A percentile compares a stretch with the other conserved stretches of the same genome.
phyloP scores from a whole-genome alignment of 768 basidiomycete genomes.

The Russula emetica region DNA sequence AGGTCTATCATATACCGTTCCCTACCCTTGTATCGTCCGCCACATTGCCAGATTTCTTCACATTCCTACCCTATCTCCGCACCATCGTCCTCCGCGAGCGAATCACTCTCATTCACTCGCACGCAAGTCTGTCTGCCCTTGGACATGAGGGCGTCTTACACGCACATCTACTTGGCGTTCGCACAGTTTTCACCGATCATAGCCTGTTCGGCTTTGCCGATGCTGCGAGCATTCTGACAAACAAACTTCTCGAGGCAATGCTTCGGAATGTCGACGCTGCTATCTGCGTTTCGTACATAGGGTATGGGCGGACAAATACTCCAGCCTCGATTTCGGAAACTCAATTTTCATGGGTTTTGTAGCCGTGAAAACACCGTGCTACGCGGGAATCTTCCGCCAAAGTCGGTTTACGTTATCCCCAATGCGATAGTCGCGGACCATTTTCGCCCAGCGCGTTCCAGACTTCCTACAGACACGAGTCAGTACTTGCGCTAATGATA shows the following conservation, averaged over 20 bases:
- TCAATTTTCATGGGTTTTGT: neutral
- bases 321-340: neutral
- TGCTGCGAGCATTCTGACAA: conserved; percentile 94
- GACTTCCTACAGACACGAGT: conserved; percentile 54
- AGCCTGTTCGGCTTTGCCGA: conserved; percentile 96
- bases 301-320: conserved; percentile 47
- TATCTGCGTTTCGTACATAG: conserved; percentile 95
- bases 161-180: conserved; percentile 77
- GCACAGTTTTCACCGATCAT: conserved; percentile 95
- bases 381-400: conserved; percentile 60
- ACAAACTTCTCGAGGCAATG: conserved; percentile 86
- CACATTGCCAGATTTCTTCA: conserved; percentile 91
- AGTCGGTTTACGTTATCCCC: conserved; percentile 86
- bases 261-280: conserved; percentile 90
- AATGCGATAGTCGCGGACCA: conserved; percentile 85
- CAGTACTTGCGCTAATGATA: conserved; percentile 27
- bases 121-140: conserved; percentile 84
- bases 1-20: conserved; percentile 93
- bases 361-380: conserved; percentile 98
- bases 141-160: conserved; percentile 93
- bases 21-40: conserved; percentile 86
- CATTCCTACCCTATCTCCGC: conserved; percentile 87
- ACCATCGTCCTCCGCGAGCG: conserved; percentile 83
- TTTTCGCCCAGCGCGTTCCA: conserved; percentile 61
- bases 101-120: conserved; percentile 84